Percentiles rank a stretch among this genome's conserved stretches.
Evolutionary conservation across 2,329 filamentous ascomycete genomes (phyloP).

Genomic region (Botrytis byssoidea): DNA sequence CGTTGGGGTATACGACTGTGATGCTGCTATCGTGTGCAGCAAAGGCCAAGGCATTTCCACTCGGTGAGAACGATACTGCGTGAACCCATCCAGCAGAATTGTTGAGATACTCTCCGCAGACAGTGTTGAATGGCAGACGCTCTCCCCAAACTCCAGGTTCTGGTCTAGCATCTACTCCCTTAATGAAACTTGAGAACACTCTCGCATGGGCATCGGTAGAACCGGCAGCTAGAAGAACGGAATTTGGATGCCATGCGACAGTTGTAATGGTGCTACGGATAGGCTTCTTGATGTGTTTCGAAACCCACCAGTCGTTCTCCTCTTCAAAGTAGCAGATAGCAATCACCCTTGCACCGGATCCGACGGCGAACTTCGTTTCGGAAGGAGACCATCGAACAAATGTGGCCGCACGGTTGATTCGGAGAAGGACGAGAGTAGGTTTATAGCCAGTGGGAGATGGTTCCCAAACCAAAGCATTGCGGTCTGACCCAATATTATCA

Average conservation of each 20-base stretch:
- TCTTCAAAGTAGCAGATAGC: constrained; percentile 98
- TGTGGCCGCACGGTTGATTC: constrained; percentile 94
- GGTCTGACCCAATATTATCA: constrained; percentile 56
- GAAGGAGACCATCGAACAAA: constrained; percentile 97
- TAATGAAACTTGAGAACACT: constrained; percentile 94
- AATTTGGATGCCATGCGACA: constrained; percentile 96
- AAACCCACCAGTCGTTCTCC: constrained; percentile 99
- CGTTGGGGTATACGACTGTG: constrained; percentile 92
- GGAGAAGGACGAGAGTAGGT: constrained; percentile 91
- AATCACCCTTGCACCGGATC: constrained; percentile 91
- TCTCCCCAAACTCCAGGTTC: constrained; percentile 92
- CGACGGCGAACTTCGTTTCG: constrained; percentile 96
- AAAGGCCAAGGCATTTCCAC: constrained; percentile 90
- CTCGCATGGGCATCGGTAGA: constrained; percentile 96
- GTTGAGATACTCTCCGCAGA: constrained; percentile 95
- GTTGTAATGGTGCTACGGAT: constrained; percentile 96
- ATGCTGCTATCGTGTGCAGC: constrained; percentile 94
- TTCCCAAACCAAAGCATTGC: constrained; percentile 98
- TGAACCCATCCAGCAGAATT: constrained; percentile 97
- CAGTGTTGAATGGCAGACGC: constrained; percentile 93
- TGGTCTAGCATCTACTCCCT: constrained; percentile 84
- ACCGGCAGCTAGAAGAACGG: constrained; percentile 87
- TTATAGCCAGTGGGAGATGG: constrained; percentile 91
- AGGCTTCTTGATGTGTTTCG: constrained; percentile 98
- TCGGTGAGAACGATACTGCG: constrained; percentile 87